Conservation (phyloP, 2,329 filamentous ascomycete genomes). For the Camillea tinctor region DNA sequence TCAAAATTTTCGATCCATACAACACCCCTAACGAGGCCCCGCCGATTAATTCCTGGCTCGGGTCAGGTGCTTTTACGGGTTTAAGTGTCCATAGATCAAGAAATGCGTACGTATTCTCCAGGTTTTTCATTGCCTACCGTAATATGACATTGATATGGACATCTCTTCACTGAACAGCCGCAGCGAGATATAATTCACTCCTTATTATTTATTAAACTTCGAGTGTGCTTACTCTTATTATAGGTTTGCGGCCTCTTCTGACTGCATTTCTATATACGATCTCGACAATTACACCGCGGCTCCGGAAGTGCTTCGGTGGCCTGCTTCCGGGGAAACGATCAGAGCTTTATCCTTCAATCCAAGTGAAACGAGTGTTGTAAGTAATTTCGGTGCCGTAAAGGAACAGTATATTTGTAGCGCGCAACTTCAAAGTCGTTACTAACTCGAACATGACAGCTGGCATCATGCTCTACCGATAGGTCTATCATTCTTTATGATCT, state of each 20-base stretch:
- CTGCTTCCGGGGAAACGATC: constrained; percentile 86
- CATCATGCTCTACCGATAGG: constrained; percentile 80
- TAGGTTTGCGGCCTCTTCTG: constrained; percentile 69
- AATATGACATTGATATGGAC: not conserved
- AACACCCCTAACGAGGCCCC: constrained; percentile 64
- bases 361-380: not conserved
- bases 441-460: constrained; percentile 47
- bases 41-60: constrained; percentile 84
- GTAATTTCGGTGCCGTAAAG: not conserved
- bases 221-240: not conserved
- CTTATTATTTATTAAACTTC: not conserved
- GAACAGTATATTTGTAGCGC: not conserved
- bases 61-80: constrained; percentile 77
- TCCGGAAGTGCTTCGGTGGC: constrained; percentile 82
- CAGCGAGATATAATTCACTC: not conserved
- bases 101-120: constrained; percentile 44
- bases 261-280: constrained; percentile 84
- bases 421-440: constrained; percentile 1
- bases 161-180: too few species aligned
- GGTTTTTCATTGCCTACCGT: not conserved
- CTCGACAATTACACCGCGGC: constrained; percentile 77
- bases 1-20: constrained; percentile 92
- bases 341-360: constrained; percentile 66
- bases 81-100: constrained; percentile 78
- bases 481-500: constrained; percentile 90